Base-by-base conservation (phyloP, 2,329 filamentous ascomycete species). In the Epichloe coenophiala region DNA sequence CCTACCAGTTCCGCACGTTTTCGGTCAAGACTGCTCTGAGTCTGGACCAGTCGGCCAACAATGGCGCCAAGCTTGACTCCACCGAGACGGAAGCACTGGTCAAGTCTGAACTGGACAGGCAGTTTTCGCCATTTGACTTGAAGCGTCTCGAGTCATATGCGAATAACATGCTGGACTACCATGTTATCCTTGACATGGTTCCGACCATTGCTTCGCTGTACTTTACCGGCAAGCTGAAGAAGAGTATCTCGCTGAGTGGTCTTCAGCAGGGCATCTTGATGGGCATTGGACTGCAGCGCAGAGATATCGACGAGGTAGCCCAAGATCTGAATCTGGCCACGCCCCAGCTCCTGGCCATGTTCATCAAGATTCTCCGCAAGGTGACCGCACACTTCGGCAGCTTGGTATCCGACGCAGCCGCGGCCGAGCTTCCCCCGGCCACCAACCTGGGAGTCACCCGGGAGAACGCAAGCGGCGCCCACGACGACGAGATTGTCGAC, bases 81-180 rank as follows among this genome's bases (percentile, higher is more conserved):
- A 57, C 63, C 11, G 67, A 73, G 49, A 64, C 74, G 0, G 66
- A 70, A 3, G 69, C 80, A 2, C 70, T 98, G 48, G 80, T 73
- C 12, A 95, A 94, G 68, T 56, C 70, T 1, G 85, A 90, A 54
- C 77, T 98, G 6, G 90, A 96, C 61, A 71, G 74, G 15, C 67
- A 84, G 2, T 78, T 98, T 65, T 88, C 87, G 3, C 90, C 93
- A 0, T 97, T 93, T 64, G 93, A 98, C 65, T 78, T 96, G 55
- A 97, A 97, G 72, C 84, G 93, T 31, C 75, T 98, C 3, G 91
- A 96, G 63, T 90, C 86, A 42, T 98, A 98, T 61, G 88, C 93
- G 15, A 95, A 94, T 68, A 95, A 95, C 68, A 86, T 96, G 77
- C 81, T 98, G 41, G 94, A 98, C 68, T 95, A 97, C 71, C 94